A percentile compares a stretch with the other conserved stretches of the same genome.
Conservation (phyloP, 495 filamentous ascomycete species). For the Neohortaea acidophila region DNA sequence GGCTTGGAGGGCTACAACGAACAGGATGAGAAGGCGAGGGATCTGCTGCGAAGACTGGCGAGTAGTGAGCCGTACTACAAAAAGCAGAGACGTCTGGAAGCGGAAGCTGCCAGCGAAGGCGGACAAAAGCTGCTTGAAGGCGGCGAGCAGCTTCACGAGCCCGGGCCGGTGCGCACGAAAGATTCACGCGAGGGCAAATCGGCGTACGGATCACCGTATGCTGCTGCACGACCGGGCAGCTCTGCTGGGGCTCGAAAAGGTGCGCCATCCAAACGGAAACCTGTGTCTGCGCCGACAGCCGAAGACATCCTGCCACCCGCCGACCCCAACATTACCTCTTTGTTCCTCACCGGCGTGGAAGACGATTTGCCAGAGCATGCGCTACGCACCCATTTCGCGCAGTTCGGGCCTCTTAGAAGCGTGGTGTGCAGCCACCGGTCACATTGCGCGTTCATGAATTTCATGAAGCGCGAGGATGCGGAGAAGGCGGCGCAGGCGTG, state of each 20-base stretch:
- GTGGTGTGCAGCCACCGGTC: conserved; percentile 91
- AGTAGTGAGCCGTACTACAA: conserved; percentile 89
- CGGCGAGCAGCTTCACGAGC: conserved; percentile 18
- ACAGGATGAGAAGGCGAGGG: conserved; percentile 87
- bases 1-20: conserved; percentile 82
- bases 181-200: conserved; percentile 14
- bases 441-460: conserved; percentile 94
- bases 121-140: conserved; percentile 31
- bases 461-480: conserved; percentile 61
- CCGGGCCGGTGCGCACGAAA: conserved; percentile 26
- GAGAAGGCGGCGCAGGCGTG: conserved; percentile 71
- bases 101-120: conserved; percentile 33
- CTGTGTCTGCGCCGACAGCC: too few species aligned
- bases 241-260: conserved; percentile 29
- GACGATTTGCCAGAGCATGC: conserved; percentile 89
- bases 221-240: background rate
- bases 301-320: conserved; percentile 71
- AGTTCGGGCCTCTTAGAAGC: conserved; percentile 74
- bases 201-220: conserved; percentile 15
- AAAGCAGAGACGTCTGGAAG: conserved; percentile 55
- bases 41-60: conserved; percentile 69
- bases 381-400: conserved; percentile 75
- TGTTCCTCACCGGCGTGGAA: conserved; percentile 90
- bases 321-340: conserved; percentile 70
- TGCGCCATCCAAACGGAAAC: conserved; percentile 59